phyloP scores from a whole-genome alignment of 176 grass and related monocot genomes.

The Hordeum vulgare region MorexV3_pseudomolecules_assembly NC_058518.1:477445033-477445532 shows the following conservation, averaged over 20 bases:
- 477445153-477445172: too few species aligned
- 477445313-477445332: slow-evolving; percentile 81
- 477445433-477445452: slow-evolving; percentile 99
- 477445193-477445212: slow-evolving; percentile 53
- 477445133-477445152: too few species aligned
- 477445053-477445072: slow-evolving; percentile 90
- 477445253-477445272: slow-evolving; percentile 99
- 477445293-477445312: slow-evolving; percentile 89
- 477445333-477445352: not conserved
- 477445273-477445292: slow-evolving; percentile 95
- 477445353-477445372: not conserved
- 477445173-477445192: too few species aligned
- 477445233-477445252: slow-evolving; percentile 94
- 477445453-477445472: slow-evolving; percentile 79
- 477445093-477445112: slow-evolving; percentile 97
- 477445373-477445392: slow-evolving; percentile 30
- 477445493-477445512: slow-evolving; percentile 55
- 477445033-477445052: slow-evolving; percentile 96
- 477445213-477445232: slow-evolving; percentile 88
- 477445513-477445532: slow-evolving; percentile 80
- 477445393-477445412: slow-evolving; percentile 42
- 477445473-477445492: slow-evolving; percentile 76
- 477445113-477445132: slow-evolving; percentile 71
- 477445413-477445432: slow-evolving; percentile 99
- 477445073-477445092: slow-evolving; percentile 82